Evolutionary conservation across 805 yeast genomes (phyloP), one percentile per base, ranked within the genome.

Genomic region (Wickerhamomyces kurtzmanii): DNA sequence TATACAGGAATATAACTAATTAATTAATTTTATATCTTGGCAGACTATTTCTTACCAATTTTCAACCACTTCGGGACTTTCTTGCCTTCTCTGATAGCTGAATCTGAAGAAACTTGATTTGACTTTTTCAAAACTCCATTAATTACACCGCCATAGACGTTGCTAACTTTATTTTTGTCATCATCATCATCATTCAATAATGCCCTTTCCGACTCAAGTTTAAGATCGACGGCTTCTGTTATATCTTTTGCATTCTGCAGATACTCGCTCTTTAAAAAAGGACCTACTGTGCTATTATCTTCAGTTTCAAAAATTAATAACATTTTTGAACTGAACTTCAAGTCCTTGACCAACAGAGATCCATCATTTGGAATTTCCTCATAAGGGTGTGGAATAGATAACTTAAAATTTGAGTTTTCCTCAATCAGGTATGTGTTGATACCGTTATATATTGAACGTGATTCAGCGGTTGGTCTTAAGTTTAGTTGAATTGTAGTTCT

Each of bases 301-400:
- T 36, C 26, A 5, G 46, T 34, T 32, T 56, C 55, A 26, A 68
- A 57, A 6, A 59, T 22, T 10, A 71, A 36, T 22, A 70, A 40
- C 8, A 64, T 68, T 33, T 74, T 65, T 10, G 64, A 39, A 2
- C 69, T 68, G 32, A 75, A 62, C 3, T 51, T 46, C 29, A 59
- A 50, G 25, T 62, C 65, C 1, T 42, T 41, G 2, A 59, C 55
- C 22, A 69, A 43, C 14, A 43, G 43, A 0, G 47, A 35, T 1
- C 47, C 39, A 28, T 54, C 53, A 9, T 44, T 34, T 2, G 43
- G 35, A 1, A 75, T 34, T 2, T 41, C 31, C 8, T 42, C 38
- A 15, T 56, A 47, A 3, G 84, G 84, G 33, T 71, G 66, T 5
- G 75, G 61, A 18, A 60, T 45, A n/a, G 44, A 50, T 17, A 76